These are phyloP conservation scores for Sarocladium brachiariae DNA, from an alignment of 2,329 filamentous ascomycete genomes.

Conservation along the genomic window DNA sequence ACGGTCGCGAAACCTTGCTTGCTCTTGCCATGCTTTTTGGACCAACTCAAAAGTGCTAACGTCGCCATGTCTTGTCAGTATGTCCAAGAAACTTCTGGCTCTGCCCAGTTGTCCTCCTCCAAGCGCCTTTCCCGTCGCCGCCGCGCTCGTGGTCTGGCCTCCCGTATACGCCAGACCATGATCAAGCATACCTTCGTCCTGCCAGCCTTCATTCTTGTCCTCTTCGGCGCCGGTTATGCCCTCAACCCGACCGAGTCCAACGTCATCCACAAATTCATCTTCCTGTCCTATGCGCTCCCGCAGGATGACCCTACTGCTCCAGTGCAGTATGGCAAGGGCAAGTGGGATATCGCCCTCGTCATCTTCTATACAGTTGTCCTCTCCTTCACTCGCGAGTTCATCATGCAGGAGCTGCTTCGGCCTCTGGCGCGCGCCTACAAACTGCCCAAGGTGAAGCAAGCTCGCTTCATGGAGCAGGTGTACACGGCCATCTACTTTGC, in stretches of 20 bases:
- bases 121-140: conserved; percentile 48
- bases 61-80: conserved; percentile 1
- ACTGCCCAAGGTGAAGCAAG: conserved; percentile 71
- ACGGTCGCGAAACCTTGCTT: no score
- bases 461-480: conserved; percentile 91
- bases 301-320: conserved; percentile 33
- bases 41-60: not conserved
- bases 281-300: conserved; percentile 78
- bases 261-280: conserved; percentile 73
- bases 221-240: conserved; percentile 63
- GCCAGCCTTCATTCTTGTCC: conserved; percentile 60
- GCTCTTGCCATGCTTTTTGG: not conserved
- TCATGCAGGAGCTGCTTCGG: conserved; percentile 84
- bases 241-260: conserved; percentile 73
- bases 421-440: conserved; percentile 66
- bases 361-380: conserved; percentile 83
- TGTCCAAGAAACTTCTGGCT: not conserved
- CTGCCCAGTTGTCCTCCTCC: not conserved
- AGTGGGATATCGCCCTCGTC: conserved; percentile 79
- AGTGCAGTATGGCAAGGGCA: conserved; percentile 81
- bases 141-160: conserved; percentile 43
- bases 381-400: conserved; percentile 88
- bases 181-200: conserved; percentile 55
- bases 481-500: conserved; percentile 91
- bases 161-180: conserved; percentile 45